Base-by-base conservation (phyloP, 2,329 filamentous ascomycete species). In the Parastagonospora nodorum region DNA sequence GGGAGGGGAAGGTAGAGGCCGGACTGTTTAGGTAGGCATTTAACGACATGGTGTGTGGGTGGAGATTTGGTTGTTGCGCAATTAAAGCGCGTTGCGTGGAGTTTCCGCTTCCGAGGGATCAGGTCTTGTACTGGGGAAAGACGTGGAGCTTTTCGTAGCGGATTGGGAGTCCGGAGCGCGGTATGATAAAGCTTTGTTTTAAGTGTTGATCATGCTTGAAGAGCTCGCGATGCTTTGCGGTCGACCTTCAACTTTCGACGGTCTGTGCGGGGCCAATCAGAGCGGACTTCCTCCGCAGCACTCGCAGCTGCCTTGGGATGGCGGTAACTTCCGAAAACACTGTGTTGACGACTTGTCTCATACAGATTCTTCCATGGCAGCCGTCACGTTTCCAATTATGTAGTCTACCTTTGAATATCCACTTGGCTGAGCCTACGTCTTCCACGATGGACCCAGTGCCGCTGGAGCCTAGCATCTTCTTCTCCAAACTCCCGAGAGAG, bases 21-120 rank as follows among this genome's bases (percentile, higher is more conserved):
- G 47, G 62, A 75, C 75, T 77, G 64, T 77, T 75, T 29, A 77
- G 60, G 63, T 77, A 77, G 53, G 65, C 62, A 61, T 76, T 76
- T 36, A 77, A 66, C 24, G 75, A 72, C 75, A 77, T 77, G 49
- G 50, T 54, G 51, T 56, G 28, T 32, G 38, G 29, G 32, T 41
- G 16, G 14, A 14, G 28, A 39, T 38, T 38, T 14, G 7, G 15
- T 11, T 19, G 35, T 19, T 6, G 42, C 19, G 11, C 15, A n/a
- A n/a, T 7, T 35, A 19, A 2, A 28, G 42, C n/a, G 9, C 19
- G 12, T 5, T 24, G 19, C 19, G 19, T 5, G 19, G 19, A 5
- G 19, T 24, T 24, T 5, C 5, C 19, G n/a, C n/a, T n/a, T n/a
- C n/a, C n/a, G n/a, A n/a, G n/a, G n/a, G n/a, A n/a, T n/a, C n/a